These are phyloP conservation scores for Thielaviopsis punctulata DNA, from an alignment of 2,329 filamentous ascomycete species.

Conservation along the genomic window DNA sequence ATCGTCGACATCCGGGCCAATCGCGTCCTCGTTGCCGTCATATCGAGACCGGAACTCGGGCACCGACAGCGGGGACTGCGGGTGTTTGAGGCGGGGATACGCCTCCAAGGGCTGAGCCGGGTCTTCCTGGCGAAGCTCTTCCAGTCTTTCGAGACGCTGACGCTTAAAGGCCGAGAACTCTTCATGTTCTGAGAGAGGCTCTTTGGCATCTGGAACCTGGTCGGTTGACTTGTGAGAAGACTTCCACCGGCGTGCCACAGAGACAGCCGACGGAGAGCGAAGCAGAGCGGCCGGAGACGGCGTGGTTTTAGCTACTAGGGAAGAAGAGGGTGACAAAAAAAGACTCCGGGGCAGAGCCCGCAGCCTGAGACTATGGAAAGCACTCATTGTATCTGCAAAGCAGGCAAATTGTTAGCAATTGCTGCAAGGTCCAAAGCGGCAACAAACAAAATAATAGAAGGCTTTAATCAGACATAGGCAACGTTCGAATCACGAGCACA, in stretches of 20 bases:
- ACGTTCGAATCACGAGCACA: conserved; percentile 27
- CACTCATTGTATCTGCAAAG: conserved; percentile 21
- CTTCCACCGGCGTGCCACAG: conserved; percentile 4
- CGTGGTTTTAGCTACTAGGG: conserved; percentile 2
- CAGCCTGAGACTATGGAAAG: conserved; percentile 21
- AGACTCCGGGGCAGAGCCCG: conserved; percentile 13
- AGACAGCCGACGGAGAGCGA: not conserved
- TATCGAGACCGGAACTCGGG: conserved; percentile 12
- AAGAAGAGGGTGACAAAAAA: not conserved
- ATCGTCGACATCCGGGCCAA: conserved; percentile 1
- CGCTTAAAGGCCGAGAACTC: conserved; percentile 22
- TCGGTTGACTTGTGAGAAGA: not conserved
- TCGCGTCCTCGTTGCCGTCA: conserved; percentile 2
- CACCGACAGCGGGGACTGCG: conserved; percentile 12
- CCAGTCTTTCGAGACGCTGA: conserved; percentile 20
- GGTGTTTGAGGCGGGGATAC: conserved; percentile 11
- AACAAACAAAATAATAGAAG: not conserved
- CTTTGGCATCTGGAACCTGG: not conserved
- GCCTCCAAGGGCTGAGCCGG: conserved; percentile 3
- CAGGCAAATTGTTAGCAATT: conserved; percentile 2
- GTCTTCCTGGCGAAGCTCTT: conserved; percentile 16
- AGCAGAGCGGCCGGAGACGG: not conserved
- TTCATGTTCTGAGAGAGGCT: conserved; percentile 2
- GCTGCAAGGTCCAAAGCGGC: not conserved
- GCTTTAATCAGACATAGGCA: conserved; percentile 10